Percentiles rank a stretch among this genome's conserved stretches.
phyloP scores from a whole-genome alignment of 495 filamentous ascomycete species.

The Cenococcum geophilum region DNA sequence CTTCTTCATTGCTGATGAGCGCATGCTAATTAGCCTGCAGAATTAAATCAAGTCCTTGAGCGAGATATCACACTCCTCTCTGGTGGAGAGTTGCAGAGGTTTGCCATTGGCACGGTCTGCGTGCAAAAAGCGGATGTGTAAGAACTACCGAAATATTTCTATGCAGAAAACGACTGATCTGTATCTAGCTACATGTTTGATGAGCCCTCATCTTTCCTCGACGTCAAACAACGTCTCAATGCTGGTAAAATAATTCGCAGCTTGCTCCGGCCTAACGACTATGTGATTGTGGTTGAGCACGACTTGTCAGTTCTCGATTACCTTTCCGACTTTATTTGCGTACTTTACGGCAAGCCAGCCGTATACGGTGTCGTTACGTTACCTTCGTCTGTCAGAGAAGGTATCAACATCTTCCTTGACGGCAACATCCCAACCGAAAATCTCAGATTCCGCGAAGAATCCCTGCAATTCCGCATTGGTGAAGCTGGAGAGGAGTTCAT shows the following conservation, averaged over 20 bases:
- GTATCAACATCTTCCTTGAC: constrained; percentile 99
- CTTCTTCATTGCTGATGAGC: not conserved
- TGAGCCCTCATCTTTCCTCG: constrained; percentile 95
- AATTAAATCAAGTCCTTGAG: constrained; percentile 77
- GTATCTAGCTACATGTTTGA: constrained; percentile 81
- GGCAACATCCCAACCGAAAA: constrained; percentile 98
- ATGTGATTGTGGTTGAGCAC: constrained; percentile 98
- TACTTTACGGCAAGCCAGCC: constrained; percentile 90
- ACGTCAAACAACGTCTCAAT: constrained; percentile 95
- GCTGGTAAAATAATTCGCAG: constrained; percentile 88
- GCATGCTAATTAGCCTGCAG: constrained; percentile 43
- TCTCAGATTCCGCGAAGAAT: constrained; percentile 94
- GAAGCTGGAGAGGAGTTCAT: constrained; percentile 90
- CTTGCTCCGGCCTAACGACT: constrained; percentile 79
- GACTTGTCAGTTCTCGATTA: constrained; percentile 97
- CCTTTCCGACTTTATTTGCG: constrained; percentile 95
- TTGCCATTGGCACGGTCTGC: constrained; percentile 91
- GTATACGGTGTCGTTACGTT: constrained; percentile 98
- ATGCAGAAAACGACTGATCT: no score
- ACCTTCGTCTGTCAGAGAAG: constrained; percentile 92
- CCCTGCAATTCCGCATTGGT: constrained; percentile 89
- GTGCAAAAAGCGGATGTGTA: constrained; percentile 95
- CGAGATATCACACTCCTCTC: constrained; percentile 85
- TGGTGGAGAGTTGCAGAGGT: constrained; percentile 95
- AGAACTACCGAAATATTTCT: constrained; percentile 27